phyloP scores from a whole-genome alignment of 129 eudicot species.

The Heracleum sosnowskyi region DNA sequence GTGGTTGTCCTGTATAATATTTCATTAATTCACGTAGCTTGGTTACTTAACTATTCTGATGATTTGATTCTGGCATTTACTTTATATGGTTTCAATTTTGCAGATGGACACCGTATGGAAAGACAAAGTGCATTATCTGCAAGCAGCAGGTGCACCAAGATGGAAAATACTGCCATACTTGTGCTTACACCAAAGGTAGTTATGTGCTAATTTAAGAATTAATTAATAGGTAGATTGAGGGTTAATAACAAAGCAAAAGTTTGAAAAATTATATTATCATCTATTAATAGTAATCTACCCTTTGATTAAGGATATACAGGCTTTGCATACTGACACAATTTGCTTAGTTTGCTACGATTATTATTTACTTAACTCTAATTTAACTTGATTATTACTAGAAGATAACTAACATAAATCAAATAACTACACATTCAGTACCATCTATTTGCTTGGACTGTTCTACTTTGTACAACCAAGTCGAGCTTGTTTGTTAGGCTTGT shows the following conservation, averaged over 20 bases:
- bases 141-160: slow-evolving; percentile 98
- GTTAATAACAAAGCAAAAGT: neutral
- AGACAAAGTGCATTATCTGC: slow-evolving; percentile 78
- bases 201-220: neutral
- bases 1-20: neutral
- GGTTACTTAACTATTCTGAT: neutral
- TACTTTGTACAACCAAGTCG: neutral
- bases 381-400: neutral
- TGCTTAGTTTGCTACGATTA: neutral
- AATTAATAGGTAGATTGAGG: neutral
- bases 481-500: neutral
- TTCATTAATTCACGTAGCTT: neutral
- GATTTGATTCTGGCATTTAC: neutral
- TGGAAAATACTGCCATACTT: slow-evolving; percentile 90
- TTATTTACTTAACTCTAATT: neutral
- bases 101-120: slow-evolving; percentile 98
- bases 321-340: neutral
- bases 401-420: neutral
- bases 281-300: neutral
- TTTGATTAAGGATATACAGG: neutral
- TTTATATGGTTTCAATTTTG: slow-evolving; percentile 7
- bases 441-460: neutral
- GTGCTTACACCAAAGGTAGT: slow-evolving; percentile 95
- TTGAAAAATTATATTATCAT: neutral
- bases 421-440: neutral